A percentile compares a stretch with the other conserved stretches of the same genome.
Conservation (phyloP, 2,329 filamentous ascomycete species). For the Aureobasidium lini region DNA sequence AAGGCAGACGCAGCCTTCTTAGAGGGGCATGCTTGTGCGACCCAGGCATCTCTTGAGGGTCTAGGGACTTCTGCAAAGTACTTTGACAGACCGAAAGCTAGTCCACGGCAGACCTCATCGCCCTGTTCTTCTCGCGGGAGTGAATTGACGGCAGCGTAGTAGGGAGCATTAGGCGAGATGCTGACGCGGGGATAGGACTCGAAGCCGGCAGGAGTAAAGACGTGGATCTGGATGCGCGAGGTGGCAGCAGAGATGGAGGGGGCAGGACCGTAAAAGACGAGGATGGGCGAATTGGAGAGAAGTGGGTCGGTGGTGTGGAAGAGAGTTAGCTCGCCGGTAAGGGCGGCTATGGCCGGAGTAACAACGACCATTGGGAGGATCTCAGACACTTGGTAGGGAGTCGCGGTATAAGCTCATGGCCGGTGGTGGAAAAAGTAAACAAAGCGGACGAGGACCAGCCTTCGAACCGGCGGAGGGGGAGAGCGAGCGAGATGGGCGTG, state of each 20-base stretch:
- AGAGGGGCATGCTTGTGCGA: conserved; percentile 43
- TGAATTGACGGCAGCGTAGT: conserved; percentile 83
- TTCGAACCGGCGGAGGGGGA: not conserved
- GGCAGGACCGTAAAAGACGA: conserved; percentile 79
- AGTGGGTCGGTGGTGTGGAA: conserved; percentile 84
- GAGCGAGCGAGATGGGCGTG: not conserved
- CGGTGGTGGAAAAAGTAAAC: conserved; percentile 3
- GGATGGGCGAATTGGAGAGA: conserved; percentile 70
- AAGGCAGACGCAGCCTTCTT: conserved; percentile 56
- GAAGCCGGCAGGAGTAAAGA: conserved; percentile 83
- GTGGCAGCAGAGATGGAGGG: conserved; percentile 78
- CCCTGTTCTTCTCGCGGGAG: conserved; percentile 91
- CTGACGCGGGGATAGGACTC: conserved; percentile 86
- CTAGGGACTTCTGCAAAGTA: conserved; percentile 86
- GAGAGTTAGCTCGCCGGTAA: conserved; percentile 76
- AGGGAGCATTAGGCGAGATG: conserved; percentile 83
- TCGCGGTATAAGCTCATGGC: conserved; percentile 6
- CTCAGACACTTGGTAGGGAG: not conserved
- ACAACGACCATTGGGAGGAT: conserved; percentile 64
- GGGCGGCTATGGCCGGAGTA: conserved; percentile 63
- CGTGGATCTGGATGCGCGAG: conserved; percentile 88
- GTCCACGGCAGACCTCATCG: conserved; percentile 81
- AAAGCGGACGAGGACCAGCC: conserved; percentile 15
- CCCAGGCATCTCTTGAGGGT: conserved; percentile 64
- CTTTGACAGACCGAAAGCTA: conserved; percentile 88